These are phyloP conservation scores for Ilyonectria robusta DNA, from an alignment of 2,329 filamentous ascomycete genomes.

Conservation along the genomic window DNA sequence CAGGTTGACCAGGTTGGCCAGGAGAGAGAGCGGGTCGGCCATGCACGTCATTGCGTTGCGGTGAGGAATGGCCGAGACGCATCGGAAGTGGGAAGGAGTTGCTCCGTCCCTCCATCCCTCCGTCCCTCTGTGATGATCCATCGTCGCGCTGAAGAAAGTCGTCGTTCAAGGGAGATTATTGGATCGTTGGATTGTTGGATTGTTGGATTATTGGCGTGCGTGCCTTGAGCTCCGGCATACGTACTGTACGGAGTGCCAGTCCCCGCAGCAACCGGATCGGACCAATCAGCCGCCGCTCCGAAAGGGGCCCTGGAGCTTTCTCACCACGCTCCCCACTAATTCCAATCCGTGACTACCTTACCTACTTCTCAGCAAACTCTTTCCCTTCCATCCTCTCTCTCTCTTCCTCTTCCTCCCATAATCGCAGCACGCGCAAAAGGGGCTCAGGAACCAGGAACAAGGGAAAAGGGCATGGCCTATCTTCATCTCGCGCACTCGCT, in stretches of 20 bases:
- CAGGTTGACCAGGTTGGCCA: background rate
- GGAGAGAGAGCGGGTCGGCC: background rate
- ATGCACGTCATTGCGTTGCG: slow-evolving; percentile 17
- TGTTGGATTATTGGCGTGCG: no score
- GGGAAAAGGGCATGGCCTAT: slow-evolving; percentile 54
- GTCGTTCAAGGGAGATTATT: background rate
- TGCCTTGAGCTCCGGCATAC: background rate
- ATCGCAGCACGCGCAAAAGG: slow-evolving; percentile 35
- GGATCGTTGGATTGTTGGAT: background rate
- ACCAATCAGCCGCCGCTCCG: slow-evolving; percentile 21
- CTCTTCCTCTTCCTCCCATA: slow-evolving; percentile 23
- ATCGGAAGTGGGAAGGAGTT: slow-evolving; percentile 6
- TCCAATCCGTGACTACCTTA: slow-evolving; percentile 29
- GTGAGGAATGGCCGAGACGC: slow-evolving; percentile 6
- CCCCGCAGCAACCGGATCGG: slow-evolving; percentile 19
- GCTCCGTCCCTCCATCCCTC: background rate
- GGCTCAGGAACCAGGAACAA: slow-evolving; percentile 18
- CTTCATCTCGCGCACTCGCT: slow-evolving; percentile 67
- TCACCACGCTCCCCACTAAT: slow-evolving; percentile 19
- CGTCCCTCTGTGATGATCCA: background rate
- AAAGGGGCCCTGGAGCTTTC: background rate
- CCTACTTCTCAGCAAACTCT: slow-evolving; percentile 33
- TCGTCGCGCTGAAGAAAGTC: background rate
- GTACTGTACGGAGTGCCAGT: background rate
- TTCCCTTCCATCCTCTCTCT: slow-evolving; percentile 36